Conservation (phyloP, 139 green algal genomes). For the Astrephomene gubernaculifera region DNA sequence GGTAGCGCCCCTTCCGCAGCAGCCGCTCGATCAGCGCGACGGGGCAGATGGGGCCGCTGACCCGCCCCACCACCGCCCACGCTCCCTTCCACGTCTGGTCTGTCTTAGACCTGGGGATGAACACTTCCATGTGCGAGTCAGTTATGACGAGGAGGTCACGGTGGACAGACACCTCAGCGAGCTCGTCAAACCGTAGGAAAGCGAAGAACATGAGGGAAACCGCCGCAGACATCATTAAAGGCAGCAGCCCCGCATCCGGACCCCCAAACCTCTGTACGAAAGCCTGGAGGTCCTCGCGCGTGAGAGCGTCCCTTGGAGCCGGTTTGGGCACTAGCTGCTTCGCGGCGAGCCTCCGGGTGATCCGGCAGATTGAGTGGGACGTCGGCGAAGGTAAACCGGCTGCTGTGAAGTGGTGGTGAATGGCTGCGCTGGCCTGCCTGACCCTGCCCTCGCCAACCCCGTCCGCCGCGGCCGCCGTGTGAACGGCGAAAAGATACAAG, state of each 20-base stretch:
- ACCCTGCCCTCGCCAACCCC: not conserved
- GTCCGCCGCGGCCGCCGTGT: not conserved
- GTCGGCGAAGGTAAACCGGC: not conserved
- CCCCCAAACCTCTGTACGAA: not conserved
- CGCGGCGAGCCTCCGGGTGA: not conserved
- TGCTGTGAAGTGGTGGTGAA: not conserved
- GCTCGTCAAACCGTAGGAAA: constrained; percentile 32
- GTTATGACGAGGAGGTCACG: constrained; percentile 8
- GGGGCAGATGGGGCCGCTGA: not conserved
- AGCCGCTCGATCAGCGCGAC: constrained; percentile 4
- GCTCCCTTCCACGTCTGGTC: not conserved
- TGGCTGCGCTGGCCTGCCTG: not conserved
- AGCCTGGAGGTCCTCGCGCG: not conserved
- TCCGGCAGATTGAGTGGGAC: not conserved
- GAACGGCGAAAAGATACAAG: not conserved
- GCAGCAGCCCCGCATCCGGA: not conserved
- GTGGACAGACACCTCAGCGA: not conserved
- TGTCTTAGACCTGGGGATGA: constrained; percentile 16
- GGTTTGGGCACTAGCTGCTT: not conserved
- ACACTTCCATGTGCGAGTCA: not conserved
- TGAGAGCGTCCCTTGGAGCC: not conserved
- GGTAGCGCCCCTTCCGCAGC: not conserved
- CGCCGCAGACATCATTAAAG: not conserved
- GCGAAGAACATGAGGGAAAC: constrained; percentile 4
- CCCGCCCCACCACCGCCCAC: not conserved